A percentile compares a stretch with the other conserved stretches of the same genome.
Conservation (phyloP, 176 grass and related monocot genomes). For the Hordeum vulgare region DNA sequence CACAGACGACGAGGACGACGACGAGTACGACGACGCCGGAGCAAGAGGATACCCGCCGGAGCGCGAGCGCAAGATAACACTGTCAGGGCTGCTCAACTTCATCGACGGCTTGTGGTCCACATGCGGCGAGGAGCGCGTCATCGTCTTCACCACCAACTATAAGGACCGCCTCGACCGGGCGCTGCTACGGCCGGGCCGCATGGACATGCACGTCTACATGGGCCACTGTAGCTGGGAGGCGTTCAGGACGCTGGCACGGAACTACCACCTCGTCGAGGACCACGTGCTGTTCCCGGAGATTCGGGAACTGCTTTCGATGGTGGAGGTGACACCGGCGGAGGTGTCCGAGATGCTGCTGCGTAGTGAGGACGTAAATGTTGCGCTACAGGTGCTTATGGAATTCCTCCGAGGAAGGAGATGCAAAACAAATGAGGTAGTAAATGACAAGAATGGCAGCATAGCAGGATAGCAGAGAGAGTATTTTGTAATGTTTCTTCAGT, state of each 20-base stretch:
- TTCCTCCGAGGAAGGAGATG: background rate
- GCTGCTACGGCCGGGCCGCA: slow-evolving; percentile 58
- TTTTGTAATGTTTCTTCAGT: no score
- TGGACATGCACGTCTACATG: slow-evolving; percentile 73
- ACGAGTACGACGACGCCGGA: background rate
- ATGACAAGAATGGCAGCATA: background rate
- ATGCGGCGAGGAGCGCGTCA: slow-evolving; percentile 63
- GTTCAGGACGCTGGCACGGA: slow-evolving; percentile 24
- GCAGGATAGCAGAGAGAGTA: background rate
- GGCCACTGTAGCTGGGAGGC: slow-evolving; percentile 36
- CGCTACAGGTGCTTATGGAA: background rate
- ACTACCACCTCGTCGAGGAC: slow-evolving; percentile 19
- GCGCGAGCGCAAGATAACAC: background rate
- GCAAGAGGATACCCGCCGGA: background rate
- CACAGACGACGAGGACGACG: background rate
- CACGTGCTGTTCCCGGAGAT: slow-evolving; percentile 21
- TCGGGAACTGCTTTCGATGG: background rate
- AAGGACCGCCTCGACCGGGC: slow-evolving; percentile 69
- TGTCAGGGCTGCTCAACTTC: slow-evolving; percentile 28
- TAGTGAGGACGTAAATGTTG: background rate
- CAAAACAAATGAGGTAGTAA: background rate
- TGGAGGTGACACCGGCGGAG: slow-evolving; percentile 27
- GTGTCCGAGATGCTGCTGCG: slow-evolving; percentile 28
- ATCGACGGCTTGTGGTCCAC: slow-evolving; percentile 40
- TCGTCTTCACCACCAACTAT: slow-evolving; percentile 89